Conservation (phyloP, 225 moss, liverwort and hornwort species). For the Ulota crispa region DNA sequence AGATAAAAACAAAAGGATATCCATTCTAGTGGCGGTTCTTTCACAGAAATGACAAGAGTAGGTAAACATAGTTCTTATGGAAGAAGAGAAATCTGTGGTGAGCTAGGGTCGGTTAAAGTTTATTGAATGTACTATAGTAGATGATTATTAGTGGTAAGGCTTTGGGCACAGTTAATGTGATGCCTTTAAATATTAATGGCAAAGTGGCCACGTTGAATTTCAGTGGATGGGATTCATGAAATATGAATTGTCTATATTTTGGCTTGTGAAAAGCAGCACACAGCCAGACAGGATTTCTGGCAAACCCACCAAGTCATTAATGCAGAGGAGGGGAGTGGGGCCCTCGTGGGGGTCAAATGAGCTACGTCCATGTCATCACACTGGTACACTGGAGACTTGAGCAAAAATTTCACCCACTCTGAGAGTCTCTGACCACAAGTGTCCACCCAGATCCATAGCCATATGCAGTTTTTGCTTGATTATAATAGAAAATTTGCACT, state of each 20-base stretch:
- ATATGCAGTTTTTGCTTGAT: background rate
- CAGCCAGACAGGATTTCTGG: conserved; percentile 3
- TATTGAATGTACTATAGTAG: no score
- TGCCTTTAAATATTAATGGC: background rate
- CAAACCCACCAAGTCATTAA: conserved; percentile 17
- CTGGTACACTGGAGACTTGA: background rate
- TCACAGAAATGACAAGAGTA: no score
- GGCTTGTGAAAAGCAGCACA: background rate
- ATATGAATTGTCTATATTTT: background rate
- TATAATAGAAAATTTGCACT: background rate
- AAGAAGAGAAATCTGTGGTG: no score
- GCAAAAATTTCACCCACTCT: conserved; percentile 21
- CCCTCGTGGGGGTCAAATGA: background rate
- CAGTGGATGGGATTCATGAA: background rate
- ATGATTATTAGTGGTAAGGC: no score
- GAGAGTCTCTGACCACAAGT: background rate
- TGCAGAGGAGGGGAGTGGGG: background rate
- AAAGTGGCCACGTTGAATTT: background rate
- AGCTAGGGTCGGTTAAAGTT: background rate
- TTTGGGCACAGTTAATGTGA: background rate
- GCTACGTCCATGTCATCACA: background rate
- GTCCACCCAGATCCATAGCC: no score
- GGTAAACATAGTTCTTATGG: no score
- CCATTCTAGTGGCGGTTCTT: no score
- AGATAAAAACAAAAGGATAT: no score